Percentiles rank a stretch among this genome's conserved stretches.
Conservation (phyloP, 2,329 filamentous ascomycete species). For the Chaetomiaceae sp. region DNA sequence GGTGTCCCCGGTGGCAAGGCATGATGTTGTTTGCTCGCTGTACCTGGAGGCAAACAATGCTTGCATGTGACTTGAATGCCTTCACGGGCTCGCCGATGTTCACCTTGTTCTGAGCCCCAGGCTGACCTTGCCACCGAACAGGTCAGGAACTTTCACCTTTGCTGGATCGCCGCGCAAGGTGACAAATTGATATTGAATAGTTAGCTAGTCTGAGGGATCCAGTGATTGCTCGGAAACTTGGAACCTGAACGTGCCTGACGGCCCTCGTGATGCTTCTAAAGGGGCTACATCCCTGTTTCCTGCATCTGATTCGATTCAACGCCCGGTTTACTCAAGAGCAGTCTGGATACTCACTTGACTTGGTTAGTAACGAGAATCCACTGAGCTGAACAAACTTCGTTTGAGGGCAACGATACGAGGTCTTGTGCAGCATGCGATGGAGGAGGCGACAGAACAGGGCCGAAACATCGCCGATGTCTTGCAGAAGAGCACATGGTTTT, state of each 20-base stretch:
- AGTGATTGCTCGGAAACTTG: background rate
- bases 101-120: background rate
- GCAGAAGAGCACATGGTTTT: background rate
- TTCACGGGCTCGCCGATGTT: background rate
- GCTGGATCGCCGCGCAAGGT: background rate
- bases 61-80: background rate
- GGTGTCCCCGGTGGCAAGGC: no score
- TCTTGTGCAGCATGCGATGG: background rate
- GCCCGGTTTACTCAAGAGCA: no score
- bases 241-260: background rate
- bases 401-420: slow-evolving; percentile 4
- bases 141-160: background rate
- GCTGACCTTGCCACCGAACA: no score
- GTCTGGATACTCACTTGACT: background rate
- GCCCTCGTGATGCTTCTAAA: background rate
- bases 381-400: no score
- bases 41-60: background rate
- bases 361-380: no score
- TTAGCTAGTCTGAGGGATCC: background rate
- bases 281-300: background rate
- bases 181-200: background rate
- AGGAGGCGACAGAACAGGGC: background rate
- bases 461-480: slow-evolving; percentile 4
- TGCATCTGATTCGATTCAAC: no score
- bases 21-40: background rate